Evolutionary conservation across 148 eudicot species (phyloP).

Genomic region (Cornus florida): DNA sequence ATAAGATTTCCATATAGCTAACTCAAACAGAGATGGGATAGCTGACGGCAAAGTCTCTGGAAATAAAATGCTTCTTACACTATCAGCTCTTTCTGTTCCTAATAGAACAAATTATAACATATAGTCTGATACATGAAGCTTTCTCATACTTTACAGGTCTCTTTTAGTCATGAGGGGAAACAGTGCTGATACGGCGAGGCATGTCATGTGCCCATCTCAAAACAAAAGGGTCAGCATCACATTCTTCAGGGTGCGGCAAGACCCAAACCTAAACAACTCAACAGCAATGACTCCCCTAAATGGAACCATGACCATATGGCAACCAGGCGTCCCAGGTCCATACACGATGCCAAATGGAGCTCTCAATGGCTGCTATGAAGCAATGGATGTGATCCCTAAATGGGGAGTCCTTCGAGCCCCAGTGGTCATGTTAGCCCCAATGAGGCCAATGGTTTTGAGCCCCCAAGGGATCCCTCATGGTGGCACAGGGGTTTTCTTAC

Average conservation of each 20-base stretch:
- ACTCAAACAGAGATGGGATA: background rate
- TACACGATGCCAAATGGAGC: conserved; percentile 37
- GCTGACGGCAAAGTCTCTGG: background rate
- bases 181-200: conserved; percentile 87
- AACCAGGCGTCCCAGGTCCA: conserved; percentile 55
- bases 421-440: conserved; percentile 66
- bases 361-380: conserved; percentile 30
- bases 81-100: background rate
- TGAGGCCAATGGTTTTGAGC: conserved; percentile 48
- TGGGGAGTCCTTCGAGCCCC: conserved; percentile 70
- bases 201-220: conserved; percentile 79
- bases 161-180: conserved; percentile 90
- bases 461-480: conserved; percentile 54
- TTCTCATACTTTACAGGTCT: conserved; percentile 49
- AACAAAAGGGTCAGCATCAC: conserved; percentile 76
- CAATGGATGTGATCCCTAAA: conserved; percentile 50
- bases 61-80: background rate
- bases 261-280: conserved; percentile 34
- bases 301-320: conserved; percentile 71
- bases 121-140: background rate
- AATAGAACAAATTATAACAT: background rate
- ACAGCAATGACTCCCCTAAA: conserved; percentile 35
- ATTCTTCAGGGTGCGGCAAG: conserved; percentile 66
- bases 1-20: background rate
- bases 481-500: conserved; percentile 95